Evolutionary conservation across 2,329 filamentous ascomycete genomes (phyloP).

Genomic region (Colletotrichum sp.): DNA sequence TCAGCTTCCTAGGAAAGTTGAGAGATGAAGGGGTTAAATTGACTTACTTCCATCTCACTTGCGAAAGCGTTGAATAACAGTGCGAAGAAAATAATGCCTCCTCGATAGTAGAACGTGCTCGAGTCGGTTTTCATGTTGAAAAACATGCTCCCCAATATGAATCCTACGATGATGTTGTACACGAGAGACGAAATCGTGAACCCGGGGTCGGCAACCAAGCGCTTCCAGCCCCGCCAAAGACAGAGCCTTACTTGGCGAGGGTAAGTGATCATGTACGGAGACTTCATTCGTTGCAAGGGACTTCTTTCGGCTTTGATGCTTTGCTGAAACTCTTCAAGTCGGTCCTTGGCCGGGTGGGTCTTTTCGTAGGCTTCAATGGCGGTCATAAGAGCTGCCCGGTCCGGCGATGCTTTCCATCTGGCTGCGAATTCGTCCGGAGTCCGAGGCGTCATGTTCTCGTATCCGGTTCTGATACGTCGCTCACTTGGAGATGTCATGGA

Average conservation of each 20-base stretch:
- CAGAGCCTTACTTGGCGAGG: constrained; percentile 64
- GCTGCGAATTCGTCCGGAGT: constrained; percentile 59
- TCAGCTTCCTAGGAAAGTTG: not conserved
- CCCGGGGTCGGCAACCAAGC: constrained; percentile 67
- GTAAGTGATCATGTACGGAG: constrained; percentile 69
- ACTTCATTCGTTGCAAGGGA: constrained; percentile 61
- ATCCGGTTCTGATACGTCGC: constrained; percentile 63
- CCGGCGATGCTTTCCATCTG: constrained; percentile 12
- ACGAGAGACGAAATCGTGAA: constrained; percentile 71
- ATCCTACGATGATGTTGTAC: constrained; percentile 25
- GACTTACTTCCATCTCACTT: constrained; percentile 26
- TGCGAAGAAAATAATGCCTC: constrained; percentile 31
- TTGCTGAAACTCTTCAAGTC: constrained; percentile 14
- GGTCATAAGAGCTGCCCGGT: not conserved
- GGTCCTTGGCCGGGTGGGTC: not conserved
- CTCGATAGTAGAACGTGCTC: constrained; percentile 57
- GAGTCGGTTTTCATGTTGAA: constrained; percentile 62
- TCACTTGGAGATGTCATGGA: constrained; percentile 71
- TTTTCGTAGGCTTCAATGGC: constrained; percentile 1
- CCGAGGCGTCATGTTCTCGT: constrained; percentile 56
- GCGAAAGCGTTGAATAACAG: constrained; percentile 38
- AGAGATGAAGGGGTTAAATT: not conserved
- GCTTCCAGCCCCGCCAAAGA: constrained; percentile 69
- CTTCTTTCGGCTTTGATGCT: constrained; percentile 40
- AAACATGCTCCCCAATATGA: constrained; percentile 72